These are phyloP conservation scores for Biancaea sappan DNA, from an alignment of 306 rosid species.

Conservation along the genomic window DNA sequence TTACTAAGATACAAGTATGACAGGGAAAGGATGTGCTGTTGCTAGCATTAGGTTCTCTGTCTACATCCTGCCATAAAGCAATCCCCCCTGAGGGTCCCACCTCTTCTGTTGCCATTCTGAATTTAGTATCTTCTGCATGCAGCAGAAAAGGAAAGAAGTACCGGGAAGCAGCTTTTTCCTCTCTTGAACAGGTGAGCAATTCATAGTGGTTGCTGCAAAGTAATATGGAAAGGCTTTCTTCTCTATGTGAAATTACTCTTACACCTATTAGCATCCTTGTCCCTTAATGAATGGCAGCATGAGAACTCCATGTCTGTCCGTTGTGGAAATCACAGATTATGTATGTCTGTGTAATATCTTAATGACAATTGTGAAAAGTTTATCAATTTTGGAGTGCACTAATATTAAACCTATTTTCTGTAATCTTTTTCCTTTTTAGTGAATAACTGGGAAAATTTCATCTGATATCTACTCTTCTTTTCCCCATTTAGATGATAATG, in stretches of 20 bases:
- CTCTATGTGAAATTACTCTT: constrained; percentile 18
- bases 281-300: constrained; percentile 5
- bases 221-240: constrained; percentile 14
- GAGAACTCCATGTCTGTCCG: constrained; percentile 4
- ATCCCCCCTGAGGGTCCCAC: constrained; percentile 57
- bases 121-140: constrained; percentile 74
- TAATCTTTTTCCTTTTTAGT: background rate
- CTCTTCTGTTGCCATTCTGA: constrained; percentile 68
- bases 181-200: constrained; percentile 77
- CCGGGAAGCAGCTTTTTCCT: constrained; percentile 81
- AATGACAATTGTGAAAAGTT: constrained; percentile 3
- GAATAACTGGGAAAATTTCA: background rate
- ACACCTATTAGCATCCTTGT: constrained; percentile 5
- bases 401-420: background rate
- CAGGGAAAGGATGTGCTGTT: constrained; percentile 94
- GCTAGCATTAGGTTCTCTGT: constrained; percentile 78
- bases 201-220: constrained; percentile 22
- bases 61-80: constrained; percentile 75
- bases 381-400: constrained; percentile 3
- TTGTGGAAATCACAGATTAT: constrained; percentile 18
- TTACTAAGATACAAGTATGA: constrained; percentile 17
- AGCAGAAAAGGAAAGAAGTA: constrained; percentile 75
- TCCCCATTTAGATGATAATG: too few relatives aligned
- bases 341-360: background rate
- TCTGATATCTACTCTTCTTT: background rate